Percentiles rank a stretch among this genome's conserved stretches.
These are phyloP conservation scores for Tulasnella sp. DNA, from an alignment of 768 basidiomycete species.

Conservation along the genomic window DNA sequence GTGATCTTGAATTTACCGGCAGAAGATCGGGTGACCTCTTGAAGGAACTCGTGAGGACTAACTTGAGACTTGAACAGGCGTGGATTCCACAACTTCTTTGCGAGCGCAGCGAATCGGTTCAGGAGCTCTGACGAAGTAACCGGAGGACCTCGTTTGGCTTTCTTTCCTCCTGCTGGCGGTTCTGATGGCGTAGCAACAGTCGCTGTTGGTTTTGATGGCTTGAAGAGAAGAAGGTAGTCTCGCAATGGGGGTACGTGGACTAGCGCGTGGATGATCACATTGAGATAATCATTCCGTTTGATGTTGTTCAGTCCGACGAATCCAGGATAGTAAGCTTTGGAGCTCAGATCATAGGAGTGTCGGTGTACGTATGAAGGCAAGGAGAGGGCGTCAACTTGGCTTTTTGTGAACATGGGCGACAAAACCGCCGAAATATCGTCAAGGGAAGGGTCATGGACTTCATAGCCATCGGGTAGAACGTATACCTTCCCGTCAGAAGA, in stretches of 20 bases:
- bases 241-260: conserved; percentile 88
- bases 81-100: conserved; percentile 96
- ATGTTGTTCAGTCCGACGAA: conserved; percentile 98
- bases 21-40: conserved; percentile 90
- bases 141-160: neutral
- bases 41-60: conserved; percentile 96
- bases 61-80: conserved; percentile 96
- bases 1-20: conserved; percentile 88
- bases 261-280: conserved; percentile 90
- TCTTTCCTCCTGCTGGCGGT: neutral
- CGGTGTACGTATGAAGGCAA: conserved; percentile 58
- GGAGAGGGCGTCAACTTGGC: conserved; percentile 45
- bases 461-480: conserved; percentile 95
- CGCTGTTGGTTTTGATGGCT: conserved; percentile 48
- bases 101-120: conserved; percentile 77
- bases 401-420: conserved; percentile 73
- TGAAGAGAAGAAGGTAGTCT: conserved; percentile 69
- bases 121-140: conserved; percentile 62
- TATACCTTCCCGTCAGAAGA: conserved; percentile 61
- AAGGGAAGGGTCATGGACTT: conserved; percentile 91
- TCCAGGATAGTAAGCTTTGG: conserved; percentile 81
- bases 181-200: conserved; percentile 49
- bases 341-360: conserved; percentile 78
- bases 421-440: conserved; percentile 93
- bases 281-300: conserved; percentile 95